Evolutionary conservation across 176 grass and related monocot genomes (phyloP), one percentile per base, ranked within the genome.

Genomic region (Cocos nucifera): DNA sequence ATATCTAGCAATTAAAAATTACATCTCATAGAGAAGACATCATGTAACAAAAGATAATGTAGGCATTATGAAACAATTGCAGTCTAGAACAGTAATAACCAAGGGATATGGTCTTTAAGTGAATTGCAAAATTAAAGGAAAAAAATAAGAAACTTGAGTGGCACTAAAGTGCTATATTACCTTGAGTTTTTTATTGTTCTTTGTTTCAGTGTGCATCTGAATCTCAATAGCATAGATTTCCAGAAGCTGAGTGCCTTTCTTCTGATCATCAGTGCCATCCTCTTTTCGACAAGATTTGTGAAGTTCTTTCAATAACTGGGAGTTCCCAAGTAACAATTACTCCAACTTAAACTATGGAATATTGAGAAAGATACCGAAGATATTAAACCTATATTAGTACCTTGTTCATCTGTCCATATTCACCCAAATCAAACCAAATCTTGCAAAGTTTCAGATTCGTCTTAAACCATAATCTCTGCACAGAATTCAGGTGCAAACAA

Each of bases 211-310:
- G 76, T 98, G 92, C 93, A 98, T 98, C 73, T 98, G 93, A 70
- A 98, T 98, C 72, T 98, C 93, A 70, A 98, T 92, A 71, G 93
- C 93, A 85, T 98, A 98, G 21, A 98, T 87, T 87, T 98, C 93
- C 67, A 98, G 71, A 83, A 98, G 93, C 76, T 98, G 93, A 57
- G 93, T 98, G 67, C 93, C 93, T 82, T 98, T 98, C 82, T 98
- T 98, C 82, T 98, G 93, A 35, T 98, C 93, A 85, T 98, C 93
- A 73, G 83, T 83, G 55, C 87, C 93, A 85, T 98, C 93, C 80
- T 98, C 93, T 73, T 61, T 85, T 78, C 88, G 93, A 58, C 93
- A 98, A 73, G 93, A 98, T 71, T 80, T 92, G 74, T 88, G 93
- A 55, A 98, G 73, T 50, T 98, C 87, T 69, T 90, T 90, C 55